phyloP scores from a whole-genome alignment of 2,329 filamentous ascomycete species.

The Biscogniauxia mediterranea region DNA sequence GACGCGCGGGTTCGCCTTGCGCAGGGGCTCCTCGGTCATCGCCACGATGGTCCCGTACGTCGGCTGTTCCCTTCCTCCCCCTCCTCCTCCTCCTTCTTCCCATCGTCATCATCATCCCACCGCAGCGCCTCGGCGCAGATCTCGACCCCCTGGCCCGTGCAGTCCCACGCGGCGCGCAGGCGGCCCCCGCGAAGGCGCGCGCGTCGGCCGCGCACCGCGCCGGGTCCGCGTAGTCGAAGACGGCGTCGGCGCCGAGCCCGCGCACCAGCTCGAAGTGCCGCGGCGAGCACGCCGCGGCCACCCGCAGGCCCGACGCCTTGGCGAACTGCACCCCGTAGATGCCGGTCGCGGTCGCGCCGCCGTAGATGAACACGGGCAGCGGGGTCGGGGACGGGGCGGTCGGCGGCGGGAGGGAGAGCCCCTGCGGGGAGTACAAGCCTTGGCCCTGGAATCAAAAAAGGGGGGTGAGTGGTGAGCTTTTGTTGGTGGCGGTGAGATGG shows the following conservation, averaged over 20 bases:
- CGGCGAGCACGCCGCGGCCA: constrained; percentile 40
- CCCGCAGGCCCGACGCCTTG: constrained; percentile 39
- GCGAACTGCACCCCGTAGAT: constrained; percentile 49
- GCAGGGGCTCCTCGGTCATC: constrained; percentile 37
- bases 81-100: constrained; percentile 23
- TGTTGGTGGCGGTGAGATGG: background rate
- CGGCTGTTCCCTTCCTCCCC: background rate
- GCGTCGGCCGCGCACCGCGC: constrained; percentile 21
- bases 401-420: constrained; percentile 46
- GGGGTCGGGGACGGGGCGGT: constrained; percentile 35
- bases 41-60: constrained; percentile 41
- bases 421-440: constrained; percentile 42
- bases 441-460: constrained; percentile 37
- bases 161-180: constrained; percentile 36
- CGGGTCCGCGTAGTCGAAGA: constrained; percentile 33
- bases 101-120: constrained; percentile 17
- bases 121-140: constrained; percentile 33
- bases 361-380: constrained; percentile 43
- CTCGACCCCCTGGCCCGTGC: constrained; percentile 28
- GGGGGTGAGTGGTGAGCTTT: too few species aligned
- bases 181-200: constrained; percentile 19
- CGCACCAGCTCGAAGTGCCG: constrained; percentile 37
- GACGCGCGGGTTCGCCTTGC: constrained; percentile 32
- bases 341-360: constrained; percentile 53
- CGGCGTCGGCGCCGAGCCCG: constrained; percentile 30